Evolutionary conservation across 148 eudicot genomes (phyloP).

Genomic region (Diospyros kaki): DNA sequence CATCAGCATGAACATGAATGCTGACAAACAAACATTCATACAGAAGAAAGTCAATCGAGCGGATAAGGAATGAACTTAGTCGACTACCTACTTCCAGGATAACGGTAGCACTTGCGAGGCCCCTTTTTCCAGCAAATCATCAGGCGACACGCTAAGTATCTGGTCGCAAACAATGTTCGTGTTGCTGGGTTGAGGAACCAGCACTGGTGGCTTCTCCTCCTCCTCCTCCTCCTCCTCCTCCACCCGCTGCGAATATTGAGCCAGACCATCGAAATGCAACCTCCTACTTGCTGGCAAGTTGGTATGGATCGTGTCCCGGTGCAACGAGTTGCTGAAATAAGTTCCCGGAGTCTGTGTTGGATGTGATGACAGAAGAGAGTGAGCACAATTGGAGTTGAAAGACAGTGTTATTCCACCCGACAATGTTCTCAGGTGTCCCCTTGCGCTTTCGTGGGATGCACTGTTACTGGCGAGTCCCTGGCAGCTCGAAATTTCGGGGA

Average conservation of each 20-base stretch:
- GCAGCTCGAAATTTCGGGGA: slow-evolving; percentile 12
- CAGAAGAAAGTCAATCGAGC: no score
- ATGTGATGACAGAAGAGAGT: slow-evolving; percentile 64
- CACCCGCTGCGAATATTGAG: slow-evolving; percentile 4
- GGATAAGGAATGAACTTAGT: no score
- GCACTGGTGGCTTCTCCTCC: not conserved
- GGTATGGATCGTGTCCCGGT: slow-evolving; percentile 5
- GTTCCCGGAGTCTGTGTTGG: slow-evolving; percentile 10
- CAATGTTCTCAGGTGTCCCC: slow-evolving; percentile 14
- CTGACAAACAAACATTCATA: no score
- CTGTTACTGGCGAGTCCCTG: slow-evolving; percentile 15
- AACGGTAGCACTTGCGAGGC: slow-evolving; percentile 38
- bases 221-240: not conserved
- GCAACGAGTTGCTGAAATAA: slow-evolving; percentile 14
- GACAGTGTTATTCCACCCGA: slow-evolving; percentile 14
- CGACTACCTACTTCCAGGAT: slow-evolving; percentile 29
- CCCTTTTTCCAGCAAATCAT: slow-evolving; percentile 26
- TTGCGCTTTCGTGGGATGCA: slow-evolving; percentile 15
- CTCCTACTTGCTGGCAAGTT: slow-evolving; percentile 8
- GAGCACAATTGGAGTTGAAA: slow-evolving; percentile 36
- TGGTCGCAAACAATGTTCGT: slow-evolving; percentile 13
- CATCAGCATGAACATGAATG: no score
- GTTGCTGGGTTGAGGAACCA: slow-evolving; percentile 1
- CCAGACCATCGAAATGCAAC: slow-evolving; percentile 18
- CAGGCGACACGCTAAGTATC: slow-evolving; percentile 23